Base-by-base conservation (phyloP, 306 rosid genomes). In the Rubus idaeus region DNA sequence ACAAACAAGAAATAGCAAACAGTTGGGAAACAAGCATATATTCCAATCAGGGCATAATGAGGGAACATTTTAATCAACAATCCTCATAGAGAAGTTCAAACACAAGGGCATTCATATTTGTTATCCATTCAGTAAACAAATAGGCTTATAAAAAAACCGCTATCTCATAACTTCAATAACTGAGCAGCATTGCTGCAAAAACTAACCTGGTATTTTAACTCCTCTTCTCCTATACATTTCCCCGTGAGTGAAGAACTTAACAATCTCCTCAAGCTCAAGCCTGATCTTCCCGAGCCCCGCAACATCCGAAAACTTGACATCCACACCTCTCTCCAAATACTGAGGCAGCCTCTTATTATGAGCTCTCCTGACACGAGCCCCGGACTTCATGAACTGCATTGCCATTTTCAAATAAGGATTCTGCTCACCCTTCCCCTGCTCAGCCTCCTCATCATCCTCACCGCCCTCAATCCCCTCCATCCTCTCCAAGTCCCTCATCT, bases 261-360 rank as follows among this genome's bases (percentile, higher is more conserved):
- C 98, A 86, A 95, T 95, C 88, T 95, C 98, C 88, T 95, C 98
- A 17, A 95, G 97, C 86, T 95, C 98, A 58, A 92, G 96, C 61
- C 98, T 88, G 12, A 95, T 95, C 83, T 95, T 95, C 73, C 98
- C 98, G 12, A 95, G 88, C 71, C 98, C 98, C 0, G 98, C 98
- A 68, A 95, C 98, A 84, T 95, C 98, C 40, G 89, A 62, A 69
- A 95, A 95, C 89, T 92, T 95, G 10, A 95, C 98, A 82, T 95
- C 93, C 83, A 90, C 97, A 0, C 92, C 98, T 78, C 91, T 88
- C 91, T 95, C 98, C 47, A 95, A 75, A 87, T 95, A 95, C 84
- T 95, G 93, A 37, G 97, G 98, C 82, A 83, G 84, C 75, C 88
- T 88, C 78, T 78, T 93, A 73, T 84, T 91, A 69, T 89, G 90